phyloP scores from a whole-genome alignment of 495 filamentous ascomycete genomes.

The Neurospora discreta region DNA sequence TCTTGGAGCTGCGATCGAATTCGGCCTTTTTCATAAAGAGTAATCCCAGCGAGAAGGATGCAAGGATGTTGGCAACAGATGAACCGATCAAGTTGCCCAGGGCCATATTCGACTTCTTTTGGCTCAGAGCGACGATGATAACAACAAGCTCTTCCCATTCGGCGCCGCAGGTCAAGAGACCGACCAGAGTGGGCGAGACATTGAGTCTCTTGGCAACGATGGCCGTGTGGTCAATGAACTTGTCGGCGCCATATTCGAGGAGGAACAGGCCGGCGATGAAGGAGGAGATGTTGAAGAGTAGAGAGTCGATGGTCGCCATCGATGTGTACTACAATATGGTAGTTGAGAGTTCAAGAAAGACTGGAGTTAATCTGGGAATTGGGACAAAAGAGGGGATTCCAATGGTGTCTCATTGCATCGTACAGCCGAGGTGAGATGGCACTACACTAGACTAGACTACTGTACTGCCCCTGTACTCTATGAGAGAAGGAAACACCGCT shows the following conservation, averaged over 20 bases:
- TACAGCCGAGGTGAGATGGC: background rate
- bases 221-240: conserved; percentile 43
- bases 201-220: conserved; percentile 35
- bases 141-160: conserved; percentile 52
- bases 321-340: background rate
- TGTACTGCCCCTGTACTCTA: background rate
- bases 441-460: too few species aligned
- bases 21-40: conserved; percentile 24
- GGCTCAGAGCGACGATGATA: conserved; percentile 35
- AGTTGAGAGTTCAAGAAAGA: background rate
- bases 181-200: conserved; percentile 38
- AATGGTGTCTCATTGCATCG: background rate
- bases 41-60: conserved; percentile 44
- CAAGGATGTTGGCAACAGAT: conserved; percentile 45
- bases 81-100: conserved; percentile 47
- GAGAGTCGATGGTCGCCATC: conserved; percentile 10
- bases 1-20: conserved; percentile 37
- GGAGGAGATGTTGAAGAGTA: conserved; percentile 23
- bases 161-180: conserved; percentile 42
- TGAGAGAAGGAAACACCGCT: background rate
- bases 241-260: conserved; percentile 35
- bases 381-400: background rate
- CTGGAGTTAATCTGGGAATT: background rate
- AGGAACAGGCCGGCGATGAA: conserved; percentile 32
- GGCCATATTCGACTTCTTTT: conserved; percentile 37